Evolutionary conservation across 306 rosid species (phyloP).

Genomic region (Cucurbita maxima): DNA sequence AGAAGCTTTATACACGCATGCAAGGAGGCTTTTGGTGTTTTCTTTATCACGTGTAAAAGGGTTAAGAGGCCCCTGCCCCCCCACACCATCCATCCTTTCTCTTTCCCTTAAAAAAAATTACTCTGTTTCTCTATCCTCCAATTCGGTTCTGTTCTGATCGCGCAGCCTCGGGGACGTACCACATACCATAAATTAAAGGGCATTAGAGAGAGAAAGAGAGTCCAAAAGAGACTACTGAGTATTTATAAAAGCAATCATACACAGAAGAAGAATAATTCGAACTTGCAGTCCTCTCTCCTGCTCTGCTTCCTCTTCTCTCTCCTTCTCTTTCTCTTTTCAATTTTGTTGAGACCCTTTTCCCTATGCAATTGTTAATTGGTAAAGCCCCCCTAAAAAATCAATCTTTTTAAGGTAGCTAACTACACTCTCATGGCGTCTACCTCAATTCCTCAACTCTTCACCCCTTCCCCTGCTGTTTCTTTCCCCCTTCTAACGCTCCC

Average conservation of each 20-base stretch:
- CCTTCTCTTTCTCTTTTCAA: conserved; percentile 3
- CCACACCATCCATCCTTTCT: conserved; percentile 8
- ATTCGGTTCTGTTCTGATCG: conserved; percentile 24
- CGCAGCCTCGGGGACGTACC: conserved; percentile 62
- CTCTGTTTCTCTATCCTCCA: conserved; percentile 9
- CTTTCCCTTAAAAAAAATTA: conserved; percentile 3
- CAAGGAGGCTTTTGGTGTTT: conserved; percentile 58
- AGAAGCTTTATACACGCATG: conserved; percentile 74
- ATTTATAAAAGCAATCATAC: conserved; percentile 55
- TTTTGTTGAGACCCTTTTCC: not conserved
- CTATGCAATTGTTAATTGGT: not conserved
- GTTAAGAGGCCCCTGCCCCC: conserved; percentile 22
- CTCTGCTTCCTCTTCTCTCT: conserved; percentile 12
- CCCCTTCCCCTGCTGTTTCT: not conserved
- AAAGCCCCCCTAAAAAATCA: not conserved
- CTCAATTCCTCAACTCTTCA: not conserved
- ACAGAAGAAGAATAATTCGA: conserved; percentile 87
- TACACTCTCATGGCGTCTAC: not conserved
- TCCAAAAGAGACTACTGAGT: conserved; percentile 49
- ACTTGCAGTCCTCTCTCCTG: conserved; percentile 61
- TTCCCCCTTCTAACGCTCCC: not conserved
- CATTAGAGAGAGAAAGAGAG: conserved; percentile 8
- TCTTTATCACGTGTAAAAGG: conserved; percentile 71
- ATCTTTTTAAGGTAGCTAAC: not conserved
- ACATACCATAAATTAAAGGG: conserved; percentile 14